Percentiles rank a stretch among this genome's conserved stretches.
Evolutionary conservation across 2,329 filamentous ascomycete species (phyloP).

Genomic region (Aspergillus sp.): DNA sequence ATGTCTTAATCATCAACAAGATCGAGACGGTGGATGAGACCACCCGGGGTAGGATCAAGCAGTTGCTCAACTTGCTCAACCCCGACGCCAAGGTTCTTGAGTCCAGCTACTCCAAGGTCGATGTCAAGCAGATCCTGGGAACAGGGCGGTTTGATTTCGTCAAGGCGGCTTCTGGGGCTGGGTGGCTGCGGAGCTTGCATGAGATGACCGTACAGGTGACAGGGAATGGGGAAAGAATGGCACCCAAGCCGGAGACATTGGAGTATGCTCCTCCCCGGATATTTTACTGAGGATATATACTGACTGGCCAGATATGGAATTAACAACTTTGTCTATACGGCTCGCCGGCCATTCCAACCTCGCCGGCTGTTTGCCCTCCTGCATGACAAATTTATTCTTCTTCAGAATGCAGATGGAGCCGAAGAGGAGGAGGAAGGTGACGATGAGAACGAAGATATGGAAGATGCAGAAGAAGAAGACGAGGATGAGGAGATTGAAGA

Average conservation of each 20-base stretch:
- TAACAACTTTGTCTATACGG: conserved; percentile 64
- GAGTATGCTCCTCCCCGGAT: conserved; percentile 41
- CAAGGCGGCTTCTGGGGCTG: conserved; percentile 59
- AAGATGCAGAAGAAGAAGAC: conserved; percentile 21
- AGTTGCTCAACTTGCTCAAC: conserved; percentile 59
- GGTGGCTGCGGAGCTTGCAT: conserved; percentile 67
- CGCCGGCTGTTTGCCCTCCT: conserved; percentile 36
- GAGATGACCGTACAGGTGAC: conserved; percentile 62
- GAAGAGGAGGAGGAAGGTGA: conserved; percentile 21
- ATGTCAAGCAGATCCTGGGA: conserved; percentile 60
- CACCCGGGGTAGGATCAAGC: conserved; percentile 45
- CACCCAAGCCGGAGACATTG: conserved; percentile 65
- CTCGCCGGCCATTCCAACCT: conserved; percentile 49
- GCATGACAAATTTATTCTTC: conserved; percentile 42
- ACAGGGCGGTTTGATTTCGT: conserved; percentile 63
- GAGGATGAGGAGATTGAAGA: conserved; percentile 18
- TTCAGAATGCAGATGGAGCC: conserved; percentile 31
- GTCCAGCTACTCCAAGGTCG: conserved; percentile 54
- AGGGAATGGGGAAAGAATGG: conserved; percentile 49
- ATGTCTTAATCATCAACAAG: conserved; percentile 69
- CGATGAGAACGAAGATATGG: conserved; percentile 19
- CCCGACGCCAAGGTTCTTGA: conserved; percentile 62
- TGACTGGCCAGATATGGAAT: conserved; percentile 54
- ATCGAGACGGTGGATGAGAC: conserved; percentile 54
- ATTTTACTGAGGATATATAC: not conserved